Evolutionary conservation across 2,329 filamentous ascomycete genomes (phyloP), one percentile per base, ranked within the genome.

Genomic region (Ophiostoma montium): DNA sequence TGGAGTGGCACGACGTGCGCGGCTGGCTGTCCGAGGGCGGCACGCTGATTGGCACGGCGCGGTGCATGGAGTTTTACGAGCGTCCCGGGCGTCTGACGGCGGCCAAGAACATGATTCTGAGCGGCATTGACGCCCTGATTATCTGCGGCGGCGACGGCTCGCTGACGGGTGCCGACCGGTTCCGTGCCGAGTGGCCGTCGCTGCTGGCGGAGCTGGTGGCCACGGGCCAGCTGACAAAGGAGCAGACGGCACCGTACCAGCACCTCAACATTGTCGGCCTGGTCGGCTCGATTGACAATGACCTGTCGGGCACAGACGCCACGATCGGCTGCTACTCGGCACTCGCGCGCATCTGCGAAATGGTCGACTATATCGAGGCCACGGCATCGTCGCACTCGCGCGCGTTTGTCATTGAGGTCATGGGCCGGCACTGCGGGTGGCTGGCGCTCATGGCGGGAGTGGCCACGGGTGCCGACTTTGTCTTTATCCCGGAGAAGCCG

Each of bases 371-470:
- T 61, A 94, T 98, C 58, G 90, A 98, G 66, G 89, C 90, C 18
- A 96, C 92, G 0, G 90, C 90, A 47, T 83, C 82, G 35, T 95
- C 89, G 27, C 92, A 98, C 66, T 94, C 94, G 56, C 77, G 92
- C 58, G 92, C 92, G 35, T 98, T 98, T 65, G 89, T 98, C 50
- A 85, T 98, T 54, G 92, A 95, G 65, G 92, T 98, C 60, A 98
- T 98, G 92, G 92, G 92, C 46, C 78, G 92, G 52, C 90, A 98
- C 67, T 98, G 92, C 64, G 92, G 92, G 54, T 98, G 92, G 92
- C 73, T 98, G 54, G 92, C 92, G 36, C 75, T 98, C 53, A 95
- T 96, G 83, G 84, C 90, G 13, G 90, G 89, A 60, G 89, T 98
- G 52, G 89, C 86, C 51, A 95, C 87, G 1, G 92, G 90, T 46